Conservation (phyloP, 2,329 filamentous ascomycete species). For the Zasmidium angulare region DNA sequence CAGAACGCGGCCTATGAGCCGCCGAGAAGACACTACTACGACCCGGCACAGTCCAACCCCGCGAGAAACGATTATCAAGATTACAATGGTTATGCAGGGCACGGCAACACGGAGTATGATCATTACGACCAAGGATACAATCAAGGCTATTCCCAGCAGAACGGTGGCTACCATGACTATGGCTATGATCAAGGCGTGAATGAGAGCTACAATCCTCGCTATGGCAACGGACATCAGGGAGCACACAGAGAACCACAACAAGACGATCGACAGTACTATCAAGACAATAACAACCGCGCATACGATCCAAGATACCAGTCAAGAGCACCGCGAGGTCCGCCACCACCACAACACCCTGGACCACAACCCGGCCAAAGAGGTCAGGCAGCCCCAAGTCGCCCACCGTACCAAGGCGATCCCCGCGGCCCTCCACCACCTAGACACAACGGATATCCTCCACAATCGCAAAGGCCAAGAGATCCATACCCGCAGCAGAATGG, state of each 20-base stretch:
- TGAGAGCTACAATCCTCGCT: constrained; percentile 7
- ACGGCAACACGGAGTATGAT: constrained; percentile 21
- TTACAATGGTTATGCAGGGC: constrained; percentile 14
- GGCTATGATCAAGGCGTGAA: constrained; percentile 14
- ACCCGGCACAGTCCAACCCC: constrained; percentile 14
- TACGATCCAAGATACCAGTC: constrained; percentile 31
- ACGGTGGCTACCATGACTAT: constrained; percentile 8
- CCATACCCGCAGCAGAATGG: constrained; percentile 6
- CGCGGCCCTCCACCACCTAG: constrained; percentile 5
- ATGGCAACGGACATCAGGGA: constrained; percentile 12
- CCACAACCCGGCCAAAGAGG: constrained; percentile 7
- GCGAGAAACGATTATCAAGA: constrained; percentile 1
- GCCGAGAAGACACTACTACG: constrained; percentile 21
- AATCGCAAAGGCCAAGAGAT: constrained; percentile 6
- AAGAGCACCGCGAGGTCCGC: constrained; percentile 20
- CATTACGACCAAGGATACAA: constrained; percentile 18
- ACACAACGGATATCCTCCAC: constrained; percentile 12
- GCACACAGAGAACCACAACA: constrained; percentile 12
- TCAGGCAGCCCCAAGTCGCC: constrained; percentile 8
- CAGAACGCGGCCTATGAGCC: constrained; percentile 25
- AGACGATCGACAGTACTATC: constrained; percentile 8
- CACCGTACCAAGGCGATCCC: constrained; percentile 8
- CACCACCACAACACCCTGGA: constrained; percentile 12
- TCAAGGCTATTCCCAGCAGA: constrained; percentile 17
- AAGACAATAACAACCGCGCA: constrained; percentile 20